These are phyloP conservation scores for Solanum etuberosum DNA, from an alignment of 257 asterid species.

Conservation along the genomic window DNA sequence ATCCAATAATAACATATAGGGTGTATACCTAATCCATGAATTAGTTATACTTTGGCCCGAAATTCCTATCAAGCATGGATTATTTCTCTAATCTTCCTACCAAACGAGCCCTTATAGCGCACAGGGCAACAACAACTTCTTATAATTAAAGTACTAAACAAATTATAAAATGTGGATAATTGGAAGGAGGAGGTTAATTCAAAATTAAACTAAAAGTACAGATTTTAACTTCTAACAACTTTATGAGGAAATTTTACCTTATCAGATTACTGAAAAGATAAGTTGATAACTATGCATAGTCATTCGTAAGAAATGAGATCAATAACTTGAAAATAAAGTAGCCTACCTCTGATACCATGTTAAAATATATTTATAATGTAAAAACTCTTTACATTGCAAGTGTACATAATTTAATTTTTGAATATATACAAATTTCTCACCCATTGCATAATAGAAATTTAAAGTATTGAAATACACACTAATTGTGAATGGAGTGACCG, in stretches of 20 bases:
- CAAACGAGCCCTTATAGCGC: no score
- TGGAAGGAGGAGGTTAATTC: background rate
- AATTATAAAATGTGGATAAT: background rate
- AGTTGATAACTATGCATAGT: background rate
- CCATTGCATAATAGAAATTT: background rate
- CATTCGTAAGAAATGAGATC: background rate
- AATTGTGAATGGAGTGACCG: conserved; percentile 22
- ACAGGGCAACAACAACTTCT: background rate
- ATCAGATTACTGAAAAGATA: background rate
- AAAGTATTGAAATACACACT: background rate
- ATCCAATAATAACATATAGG: no score
- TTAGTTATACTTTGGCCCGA: no score
- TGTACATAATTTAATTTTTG: background rate
- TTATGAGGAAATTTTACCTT: no score
- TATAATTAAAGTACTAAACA: background rate
- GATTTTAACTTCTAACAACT: background rate
- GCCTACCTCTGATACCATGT: background rate
- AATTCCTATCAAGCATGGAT: no score
- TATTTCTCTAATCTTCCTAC: no score
- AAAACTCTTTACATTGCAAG: background rate
- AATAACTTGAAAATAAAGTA: background rate
- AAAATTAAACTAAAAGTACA: no score
- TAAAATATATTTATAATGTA: background rate
- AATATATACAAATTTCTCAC: background rate
- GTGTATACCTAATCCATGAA: no score